Evolutionary conservation across 441 rosid species (phyloP).

Genomic region (Populus hybrid): DNA sequence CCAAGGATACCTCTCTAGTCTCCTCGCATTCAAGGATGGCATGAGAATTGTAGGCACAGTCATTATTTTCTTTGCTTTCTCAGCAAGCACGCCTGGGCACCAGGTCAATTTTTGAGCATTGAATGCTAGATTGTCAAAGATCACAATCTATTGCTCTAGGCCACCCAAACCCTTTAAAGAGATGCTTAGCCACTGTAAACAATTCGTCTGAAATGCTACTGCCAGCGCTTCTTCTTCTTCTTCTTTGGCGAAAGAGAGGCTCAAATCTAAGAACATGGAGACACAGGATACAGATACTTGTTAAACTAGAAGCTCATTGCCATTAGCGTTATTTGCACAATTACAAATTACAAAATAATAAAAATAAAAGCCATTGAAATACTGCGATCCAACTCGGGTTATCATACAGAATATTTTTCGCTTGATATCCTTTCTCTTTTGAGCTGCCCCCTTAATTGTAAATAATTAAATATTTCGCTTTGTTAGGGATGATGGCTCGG

Average conservation of each 20-base stretch:
- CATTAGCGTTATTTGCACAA: too few relatives aligned
- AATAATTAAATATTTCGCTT: too few relatives aligned
- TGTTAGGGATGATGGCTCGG: too few relatives aligned
- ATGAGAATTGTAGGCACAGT: slow-evolving; percentile 10
- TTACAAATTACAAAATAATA: too few relatives aligned
- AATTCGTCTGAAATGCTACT: neutral
- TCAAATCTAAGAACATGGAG: neutral
- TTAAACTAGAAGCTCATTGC: too few relatives aligned
- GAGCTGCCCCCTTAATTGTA: too few relatives aligned
- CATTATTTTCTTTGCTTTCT: neutral
- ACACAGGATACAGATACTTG: neutral
- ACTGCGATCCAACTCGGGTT: too few relatives aligned
- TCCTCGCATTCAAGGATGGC: neutral
- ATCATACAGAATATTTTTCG: too few relatives aligned
- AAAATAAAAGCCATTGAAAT: too few relatives aligned
- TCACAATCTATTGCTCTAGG: neutral
- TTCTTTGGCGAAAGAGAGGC: neutral
- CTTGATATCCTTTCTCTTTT: too few relatives aligned
- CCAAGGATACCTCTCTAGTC: neutral
- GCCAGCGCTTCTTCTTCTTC: neutral
- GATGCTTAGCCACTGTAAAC: too few relatives aligned
- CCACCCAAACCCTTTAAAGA: neutral
- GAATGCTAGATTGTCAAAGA: neutral
- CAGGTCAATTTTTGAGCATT: neutral
- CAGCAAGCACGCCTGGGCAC: slow-evolving; percentile 7